phyloP scores from a whole-genome alignment of 164 flowering plant genomes.

The Echeveria elegans region DNA sequence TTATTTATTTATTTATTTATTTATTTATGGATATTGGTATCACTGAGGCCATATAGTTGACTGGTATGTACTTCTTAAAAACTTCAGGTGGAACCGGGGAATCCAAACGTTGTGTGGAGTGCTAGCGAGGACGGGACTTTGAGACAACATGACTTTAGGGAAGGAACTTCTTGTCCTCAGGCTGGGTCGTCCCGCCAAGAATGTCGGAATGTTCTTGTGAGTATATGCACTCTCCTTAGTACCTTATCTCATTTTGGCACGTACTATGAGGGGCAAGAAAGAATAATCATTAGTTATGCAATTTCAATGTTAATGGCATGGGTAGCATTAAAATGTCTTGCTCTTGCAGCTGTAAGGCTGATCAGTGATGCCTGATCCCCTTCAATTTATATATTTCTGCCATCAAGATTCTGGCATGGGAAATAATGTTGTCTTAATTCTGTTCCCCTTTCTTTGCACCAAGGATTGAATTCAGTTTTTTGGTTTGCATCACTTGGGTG shows the following conservation, averaged over 20 bases:
- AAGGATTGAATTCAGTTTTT: background rate
- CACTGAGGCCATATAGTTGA: background rate
- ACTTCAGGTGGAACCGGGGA: slow-evolving; percentile 83
- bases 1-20: no score
- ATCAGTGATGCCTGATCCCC: no score
- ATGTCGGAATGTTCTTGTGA: slow-evolving; percentile 76
- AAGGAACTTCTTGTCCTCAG: slow-evolving; percentile 83
- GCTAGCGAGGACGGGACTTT: slow-evolving; percentile 99
- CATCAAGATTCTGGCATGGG: no score
- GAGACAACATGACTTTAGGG: slow-evolving; percentile 95
- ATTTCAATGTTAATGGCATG: background rate
- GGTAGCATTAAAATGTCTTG: background rate
- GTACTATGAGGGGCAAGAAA: background rate
- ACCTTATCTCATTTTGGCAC: background rate
- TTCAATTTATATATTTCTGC: no score
- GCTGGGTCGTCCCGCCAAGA: slow-evolving; percentile 81
- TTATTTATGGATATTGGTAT: background rate
- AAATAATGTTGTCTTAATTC: background rate
- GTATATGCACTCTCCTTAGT: slow-evolving; percentile 8
- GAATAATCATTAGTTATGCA: background rate
- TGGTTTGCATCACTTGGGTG: background rate
- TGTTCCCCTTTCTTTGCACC: background rate
- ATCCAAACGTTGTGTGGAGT: slow-evolving; percentile 97
- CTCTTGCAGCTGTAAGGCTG: no score
- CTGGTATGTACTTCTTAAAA: slow-evolving; percentile 3